Base-by-base conservation (phyloP, 75 land plant species). In the Ceratopteris richardii region DNA sequence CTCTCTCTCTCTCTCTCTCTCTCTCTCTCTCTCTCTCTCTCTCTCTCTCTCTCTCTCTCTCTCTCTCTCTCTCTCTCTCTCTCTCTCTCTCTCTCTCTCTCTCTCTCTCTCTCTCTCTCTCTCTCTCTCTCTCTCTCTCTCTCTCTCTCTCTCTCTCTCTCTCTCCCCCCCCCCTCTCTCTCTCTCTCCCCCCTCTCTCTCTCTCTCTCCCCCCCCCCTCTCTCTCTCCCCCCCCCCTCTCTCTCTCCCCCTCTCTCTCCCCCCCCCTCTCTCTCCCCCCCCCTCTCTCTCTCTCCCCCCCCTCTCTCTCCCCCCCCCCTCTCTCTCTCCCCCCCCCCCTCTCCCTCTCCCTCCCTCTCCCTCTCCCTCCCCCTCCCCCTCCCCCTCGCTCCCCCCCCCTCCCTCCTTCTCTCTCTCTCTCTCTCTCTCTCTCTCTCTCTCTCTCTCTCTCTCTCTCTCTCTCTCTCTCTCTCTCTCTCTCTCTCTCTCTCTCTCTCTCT, bases 71-170 rank as follows among this genome's bases (percentile, higher is more conserved):
- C 51, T 21, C 51, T 50, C 51, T 21, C 51, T 50, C 51, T 21
- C 51, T 50, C 51, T 21, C 51, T 50, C 51, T 21, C 51, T 21
- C 51, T 21, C 51, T 21, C 51, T 21, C 51, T 50, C 51, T 21
- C 51, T 50, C 51, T 21, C 51, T 50, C 51, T 21, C 51, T 50
- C 51, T 21, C 51, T 21, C 51, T 21, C 51, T 21, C 57, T 33
- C 37, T 33, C 37, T 33, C 37, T 33, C 37, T 33, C 37, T 33
- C 37, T 33, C 37, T 33, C 37, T 33, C 37, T 33, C 37, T 33
- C 37, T 33, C 37, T 33, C 37, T 33, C 37, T 33, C 37, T 33
- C 37, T 33, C 37, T 33, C 7, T 33, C 7, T 33, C 37, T 33
- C 37, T 33, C 37, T 33, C 37, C 9, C 37, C 9, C 48, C 17